Conservation (phyloP, 2,329 filamentous ascomycete species). For the Aureobasidium subglaciale region DNA sequence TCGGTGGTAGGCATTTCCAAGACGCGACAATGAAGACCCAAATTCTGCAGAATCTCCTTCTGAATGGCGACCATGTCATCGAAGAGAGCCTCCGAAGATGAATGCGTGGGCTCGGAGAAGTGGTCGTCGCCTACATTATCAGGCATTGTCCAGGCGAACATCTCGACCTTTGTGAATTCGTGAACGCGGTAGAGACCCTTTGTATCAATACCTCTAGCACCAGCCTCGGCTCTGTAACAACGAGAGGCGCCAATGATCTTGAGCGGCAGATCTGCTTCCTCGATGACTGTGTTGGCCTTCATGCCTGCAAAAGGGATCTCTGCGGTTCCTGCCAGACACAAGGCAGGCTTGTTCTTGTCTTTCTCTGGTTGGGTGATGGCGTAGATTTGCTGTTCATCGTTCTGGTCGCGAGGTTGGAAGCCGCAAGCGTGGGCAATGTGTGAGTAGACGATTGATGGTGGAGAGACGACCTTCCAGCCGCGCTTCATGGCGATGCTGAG, state of each 20-base stretch:
- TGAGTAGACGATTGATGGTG: conserved; percentile 84
- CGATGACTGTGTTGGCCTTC: conserved; percentile 66
- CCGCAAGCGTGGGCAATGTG: conserved; percentile 88
- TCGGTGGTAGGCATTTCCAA: conserved; percentile 88
- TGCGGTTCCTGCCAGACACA: conserved; percentile 78
- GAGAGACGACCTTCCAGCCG: conserved; percentile 75
- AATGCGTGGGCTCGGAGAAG: conserved; percentile 23
- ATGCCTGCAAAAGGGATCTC: conserved; percentile 93
- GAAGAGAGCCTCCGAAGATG: conserved; percentile 55
- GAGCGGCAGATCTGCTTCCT: conserved; percentile 60
- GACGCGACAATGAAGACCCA: conserved; percentile 78
- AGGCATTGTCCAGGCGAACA: conserved; percentile 84
- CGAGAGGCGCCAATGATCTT: conserved; percentile 78
- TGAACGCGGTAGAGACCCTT: conserved; percentile 96
- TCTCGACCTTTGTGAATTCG: conserved; percentile 97
- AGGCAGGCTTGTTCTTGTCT: conserved; percentile 59
- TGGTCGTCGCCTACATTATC: conserved; percentile 30
- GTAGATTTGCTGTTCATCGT: conserved; percentile 91
- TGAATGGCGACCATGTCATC: conserved; percentile 83
- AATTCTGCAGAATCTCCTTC: conserved; percentile 67
- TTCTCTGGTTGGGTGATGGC: conserved; percentile 55
- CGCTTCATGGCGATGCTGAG: conserved; percentile 62
- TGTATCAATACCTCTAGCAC: conserved; percentile 79
- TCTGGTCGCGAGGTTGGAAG: conserved; percentile 85
- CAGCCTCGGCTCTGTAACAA: conserved; percentile 95